Conservation (phyloP, 495 filamentous ascomycete species). For the Podospora anserina region DNA sequence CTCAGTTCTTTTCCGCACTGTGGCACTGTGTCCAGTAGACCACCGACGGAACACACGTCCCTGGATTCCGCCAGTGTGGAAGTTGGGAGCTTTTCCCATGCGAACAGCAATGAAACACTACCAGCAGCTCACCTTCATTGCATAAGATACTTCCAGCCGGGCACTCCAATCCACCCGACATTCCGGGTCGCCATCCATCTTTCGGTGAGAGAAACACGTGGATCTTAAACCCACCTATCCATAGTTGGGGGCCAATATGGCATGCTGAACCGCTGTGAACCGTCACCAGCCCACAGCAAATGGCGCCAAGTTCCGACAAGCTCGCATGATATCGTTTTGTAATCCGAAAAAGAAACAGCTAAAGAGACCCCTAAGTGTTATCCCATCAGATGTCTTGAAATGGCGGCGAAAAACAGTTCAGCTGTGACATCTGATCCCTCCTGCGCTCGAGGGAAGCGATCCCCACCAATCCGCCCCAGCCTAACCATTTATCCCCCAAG, state of each 20-base stretch:
- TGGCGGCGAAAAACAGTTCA: background rate
- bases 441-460: background rate
- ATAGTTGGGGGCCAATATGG: background rate
- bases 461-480: background rate
- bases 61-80: too few species aligned
- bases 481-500: background rate
- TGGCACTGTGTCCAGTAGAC: too few species aligned
- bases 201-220: background rate
- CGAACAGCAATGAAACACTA: too few species aligned
- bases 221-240: background rate
- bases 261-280: background rate
- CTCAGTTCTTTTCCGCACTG: background rate
- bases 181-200: background rate
- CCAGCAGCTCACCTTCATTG: background rate
- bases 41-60: too few species aligned
- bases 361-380: too few species aligned
- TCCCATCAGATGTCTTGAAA: background rate
- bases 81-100: too few species aligned
- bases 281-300: background rate
- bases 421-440: too few species aligned
- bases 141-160: too few species aligned
- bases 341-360: too few species aligned
- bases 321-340: background rate
- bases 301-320: background rate
- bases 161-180: background rate